Evolutionary conservation across 495 filamentous ascomycete genomes (phyloP).

Genomic region (Penicillium flavigenum): DNA sequence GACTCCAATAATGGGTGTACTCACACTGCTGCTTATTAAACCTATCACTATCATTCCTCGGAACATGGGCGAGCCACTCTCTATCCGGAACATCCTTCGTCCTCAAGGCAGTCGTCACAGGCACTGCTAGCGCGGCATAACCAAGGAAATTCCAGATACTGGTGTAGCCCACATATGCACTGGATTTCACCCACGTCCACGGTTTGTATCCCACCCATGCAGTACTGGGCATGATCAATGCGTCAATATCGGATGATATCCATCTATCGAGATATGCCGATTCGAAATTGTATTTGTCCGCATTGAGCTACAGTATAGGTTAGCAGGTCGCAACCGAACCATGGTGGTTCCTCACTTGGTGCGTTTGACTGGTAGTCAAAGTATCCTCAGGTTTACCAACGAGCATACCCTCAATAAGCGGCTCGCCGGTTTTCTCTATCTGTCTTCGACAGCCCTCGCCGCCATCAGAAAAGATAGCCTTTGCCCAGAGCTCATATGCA

Average conservation of each 20-base stretch:
- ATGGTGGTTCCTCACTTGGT: slow-evolving; percentile 19
- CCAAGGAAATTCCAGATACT: slow-evolving; percentile 68
- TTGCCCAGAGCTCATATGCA: slow-evolving; percentile 46
- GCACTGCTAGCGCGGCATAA: slow-evolving; percentile 60
- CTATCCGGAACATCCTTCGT: slow-evolving; percentile 28
- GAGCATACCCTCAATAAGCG: slow-evolving; percentile 51
- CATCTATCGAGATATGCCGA: slow-evolving; percentile 48
- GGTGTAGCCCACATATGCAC: slow-evolving; percentile 63
- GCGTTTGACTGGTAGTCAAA: slow-evolving; percentile 29
- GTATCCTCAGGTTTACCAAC: slow-evolving; percentile 37
- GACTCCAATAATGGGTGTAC: slow-evolving; percentile 1
- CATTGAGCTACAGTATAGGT: slow-evolving; percentile 27
- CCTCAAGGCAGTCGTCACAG: slow-evolving; percentile 42
- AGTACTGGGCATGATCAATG: slow-evolving; percentile 60
- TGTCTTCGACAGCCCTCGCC: slow-evolving; percentile 50
- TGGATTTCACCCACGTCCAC: slow-evolving; percentile 49
- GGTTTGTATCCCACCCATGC: slow-evolving; percentile 54
- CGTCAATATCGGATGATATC: slow-evolving; percentile 60
- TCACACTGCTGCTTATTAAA: slow-evolving; percentile 49
- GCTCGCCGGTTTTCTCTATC: slow-evolving; percentile 57
- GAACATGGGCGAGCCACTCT: slow-evolving; percentile 34
- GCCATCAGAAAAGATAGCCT: slow-evolving; percentile 58
- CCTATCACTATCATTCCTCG: slow-evolving; percentile 41
- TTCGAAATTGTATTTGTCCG: slow-evolving; percentile 37
- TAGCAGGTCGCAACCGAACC: background rate